Conservation (phyloP, 495 filamentous ascomycete genomes). For the Penicillium paxilli region DNA sequence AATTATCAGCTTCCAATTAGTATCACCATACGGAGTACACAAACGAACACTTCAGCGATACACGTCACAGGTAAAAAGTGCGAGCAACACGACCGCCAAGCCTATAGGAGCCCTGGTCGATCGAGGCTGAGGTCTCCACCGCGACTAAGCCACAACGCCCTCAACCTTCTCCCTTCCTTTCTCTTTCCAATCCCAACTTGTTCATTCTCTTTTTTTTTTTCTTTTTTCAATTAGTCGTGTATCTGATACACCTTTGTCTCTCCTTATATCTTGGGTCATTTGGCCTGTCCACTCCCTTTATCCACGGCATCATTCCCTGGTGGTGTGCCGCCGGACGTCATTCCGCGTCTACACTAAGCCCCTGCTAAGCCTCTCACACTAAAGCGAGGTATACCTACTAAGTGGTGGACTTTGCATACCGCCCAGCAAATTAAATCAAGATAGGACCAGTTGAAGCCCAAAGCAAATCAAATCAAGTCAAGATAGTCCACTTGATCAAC, state of each 20-base stretch:
- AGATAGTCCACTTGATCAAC: too few species aligned
- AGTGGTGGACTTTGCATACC: neutral
- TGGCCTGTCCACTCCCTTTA: slow-evolving; percentile 11
- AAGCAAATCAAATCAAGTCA: neutral
- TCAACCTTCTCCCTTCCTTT: neutral
- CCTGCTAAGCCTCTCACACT: neutral
- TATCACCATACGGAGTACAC: too few species aligned
- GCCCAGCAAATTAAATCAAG: neutral
- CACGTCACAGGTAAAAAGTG: neutral
- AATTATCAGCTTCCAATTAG: too few species aligned
- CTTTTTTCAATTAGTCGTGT: slow-evolving; percentile 9
- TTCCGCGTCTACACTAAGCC: neutral
- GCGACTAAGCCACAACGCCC: slow-evolving; percentile 25
- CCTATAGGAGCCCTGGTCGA: slow-evolving; percentile 5
- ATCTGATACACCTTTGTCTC: neutral
- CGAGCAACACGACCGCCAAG: slow-evolving; percentile 20
- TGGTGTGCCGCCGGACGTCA: slow-evolving; percentile 17
- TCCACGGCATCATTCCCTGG: slow-evolving; percentile 12
- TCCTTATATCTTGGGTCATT: too few species aligned
- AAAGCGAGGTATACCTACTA: too few species aligned
- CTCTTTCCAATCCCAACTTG: slow-evolving; percentile 13
- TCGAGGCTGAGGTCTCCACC: slow-evolving; percentile 15
- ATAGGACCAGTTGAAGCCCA: neutral
- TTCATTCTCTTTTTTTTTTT: slow-evolving; percentile 17
- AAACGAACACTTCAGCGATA: neutral